Evolutionary conservation across 2,329 filamentous ascomycete species (phyloP).

Genomic region (Monilinia vaccinii-corymbosi): DNA sequence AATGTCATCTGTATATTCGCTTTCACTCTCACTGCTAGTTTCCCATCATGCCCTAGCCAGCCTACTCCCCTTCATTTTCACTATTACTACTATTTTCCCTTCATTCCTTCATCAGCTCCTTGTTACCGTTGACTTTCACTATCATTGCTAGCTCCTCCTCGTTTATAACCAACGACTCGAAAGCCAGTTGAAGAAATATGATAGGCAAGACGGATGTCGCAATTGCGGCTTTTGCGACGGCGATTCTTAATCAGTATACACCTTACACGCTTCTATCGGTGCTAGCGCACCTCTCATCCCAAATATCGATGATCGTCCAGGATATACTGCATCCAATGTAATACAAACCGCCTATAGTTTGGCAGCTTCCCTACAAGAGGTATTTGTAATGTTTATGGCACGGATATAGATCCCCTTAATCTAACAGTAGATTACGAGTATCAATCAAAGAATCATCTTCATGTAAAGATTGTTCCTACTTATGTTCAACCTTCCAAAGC

Average conservation of each 20-base stretch:
- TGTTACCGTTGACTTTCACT: no score
- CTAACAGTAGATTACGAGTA: conserved; percentile 53
- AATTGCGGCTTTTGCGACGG: conserved; percentile 11
- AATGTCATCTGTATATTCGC: not conserved
- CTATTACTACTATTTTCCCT: no score
- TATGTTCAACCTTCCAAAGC: no score
- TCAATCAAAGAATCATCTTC: conserved; percentile 48
- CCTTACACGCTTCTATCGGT: no score
- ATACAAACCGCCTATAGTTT: conserved; percentile 43
- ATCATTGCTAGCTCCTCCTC: not conserved
- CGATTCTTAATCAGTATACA: conserved; percentile 10
- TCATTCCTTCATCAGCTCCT: no score
- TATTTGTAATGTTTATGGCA: conserved; percentile 74
- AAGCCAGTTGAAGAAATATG: conserved; percentile 13
- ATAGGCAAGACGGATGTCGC: conserved; percentile 10
- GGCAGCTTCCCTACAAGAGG: conserved; percentile 56
- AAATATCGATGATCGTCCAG: conserved; percentile 61
- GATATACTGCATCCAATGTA: conserved; percentile 58
- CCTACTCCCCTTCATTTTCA: no score
- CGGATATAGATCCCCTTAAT: conserved; percentile 57
- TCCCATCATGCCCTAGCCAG: no score
- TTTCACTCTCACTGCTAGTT: not conserved
- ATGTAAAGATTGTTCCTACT: no score
- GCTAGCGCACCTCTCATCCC: conserved; percentile 43
- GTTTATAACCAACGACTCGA: not conserved